Evolutionary conservation across 2,329 filamentous ascomycete species (phyloP).

Genomic region (Tolypocladium sp.): DNA sequence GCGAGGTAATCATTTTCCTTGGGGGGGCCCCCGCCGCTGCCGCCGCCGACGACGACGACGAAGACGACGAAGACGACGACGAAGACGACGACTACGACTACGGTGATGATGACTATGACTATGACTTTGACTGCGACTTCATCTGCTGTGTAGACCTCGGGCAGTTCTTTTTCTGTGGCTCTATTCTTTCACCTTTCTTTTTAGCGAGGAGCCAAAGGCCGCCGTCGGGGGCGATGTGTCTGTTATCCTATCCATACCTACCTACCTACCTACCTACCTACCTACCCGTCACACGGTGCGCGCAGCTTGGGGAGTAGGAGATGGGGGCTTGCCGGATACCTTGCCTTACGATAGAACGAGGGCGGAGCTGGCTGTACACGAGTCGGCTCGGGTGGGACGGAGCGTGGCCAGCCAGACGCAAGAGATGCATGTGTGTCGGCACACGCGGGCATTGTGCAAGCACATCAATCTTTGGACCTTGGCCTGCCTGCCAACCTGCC

Average conservation of each 20-base stretch:
- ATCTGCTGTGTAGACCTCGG: not conserved
- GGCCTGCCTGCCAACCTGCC: not conserved
- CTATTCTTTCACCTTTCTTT: not conserved
- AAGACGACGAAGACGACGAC: not conserved
- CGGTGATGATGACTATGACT: not conserved
- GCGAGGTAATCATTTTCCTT: not conserved
- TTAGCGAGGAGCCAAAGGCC: not conserved
- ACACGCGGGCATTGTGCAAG: not conserved
- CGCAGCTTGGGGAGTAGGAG: too few species aligned
- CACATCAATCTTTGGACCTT: not conserved
- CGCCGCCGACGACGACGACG: not conserved
- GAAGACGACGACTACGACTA: not conserved
- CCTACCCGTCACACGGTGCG: not conserved
- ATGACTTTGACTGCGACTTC: not conserved
- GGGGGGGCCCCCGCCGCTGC: not conserved
- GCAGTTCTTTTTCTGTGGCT: not conserved
- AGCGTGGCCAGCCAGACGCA: not conserved
- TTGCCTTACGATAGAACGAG: not conserved
- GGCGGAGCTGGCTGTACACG: not conserved
- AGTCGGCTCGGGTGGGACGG: not conserved
- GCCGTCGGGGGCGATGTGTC: not conserved
- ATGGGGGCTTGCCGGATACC: not conserved
- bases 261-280: not conserved
- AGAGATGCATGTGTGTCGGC: not conserved
- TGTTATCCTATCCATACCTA: too few species aligned